Base-by-base conservation (phyloP, 2,329 filamentous ascomycete genomes). In the Aphanoascus verrucosus region DNA sequence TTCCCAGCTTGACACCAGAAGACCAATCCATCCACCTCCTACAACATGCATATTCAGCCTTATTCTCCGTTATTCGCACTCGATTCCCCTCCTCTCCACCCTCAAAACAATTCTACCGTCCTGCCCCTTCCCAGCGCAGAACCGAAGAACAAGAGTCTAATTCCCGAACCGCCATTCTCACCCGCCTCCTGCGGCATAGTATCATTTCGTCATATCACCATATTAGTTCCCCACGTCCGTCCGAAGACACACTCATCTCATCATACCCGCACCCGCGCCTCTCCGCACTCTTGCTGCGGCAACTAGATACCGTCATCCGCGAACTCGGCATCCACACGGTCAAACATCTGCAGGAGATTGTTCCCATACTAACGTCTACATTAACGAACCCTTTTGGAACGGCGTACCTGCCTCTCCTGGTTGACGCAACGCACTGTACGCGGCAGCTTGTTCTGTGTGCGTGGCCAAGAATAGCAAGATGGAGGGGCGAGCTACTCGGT, bases 1-100 rank as follows among this genome's bases (percentile, higher is more conserved):
- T 95, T 5, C 90, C 91, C 0, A 81, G 77, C 11, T 72, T 94
- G 41, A 95, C 88, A 0, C 82, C 86, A 0, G 84, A 87, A 62
- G 65, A 75, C 0, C 85, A 93, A 53, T 86, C 86, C 3, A 63
- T 85, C 1, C 62, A 64, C 1, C 70, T 96, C 2, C 76, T 95
- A 1, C 63, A 67, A 5, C 74, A 76, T 5, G 81, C 85, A 0
- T 94, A 89, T 59, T 74, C 77, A 6, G 82, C 83, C 1, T 73
- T 94, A 2, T 69, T 85, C 15, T 69, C 71, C 0, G 74, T 95
- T 5, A 65, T 73, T 6, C 61, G 69, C 44, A 68, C 77, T 62
- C 57, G 71, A 56, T 68, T 73, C 19, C 58, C 23, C 44, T 53
- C 52, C 12, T 55, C 41, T 45, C 62, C 15, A 64, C 19, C 64